These are phyloP conservation scores for Sphaceloma murrayae DNA, from an alignment of 2,329 filamentous ascomycete species.

Conservation along the genomic window DNA sequence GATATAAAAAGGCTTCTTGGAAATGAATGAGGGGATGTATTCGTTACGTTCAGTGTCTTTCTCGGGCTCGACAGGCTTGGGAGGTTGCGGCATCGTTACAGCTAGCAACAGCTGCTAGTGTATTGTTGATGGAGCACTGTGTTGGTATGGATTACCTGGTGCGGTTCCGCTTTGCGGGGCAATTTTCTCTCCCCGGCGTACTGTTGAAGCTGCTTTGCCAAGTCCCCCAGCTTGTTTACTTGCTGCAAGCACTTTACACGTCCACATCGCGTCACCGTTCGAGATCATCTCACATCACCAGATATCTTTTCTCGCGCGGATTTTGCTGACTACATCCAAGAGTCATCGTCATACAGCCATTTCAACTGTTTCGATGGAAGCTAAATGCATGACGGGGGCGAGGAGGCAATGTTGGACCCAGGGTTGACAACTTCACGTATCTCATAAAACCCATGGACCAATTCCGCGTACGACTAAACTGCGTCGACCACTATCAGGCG, in stretches of 20 bases:
- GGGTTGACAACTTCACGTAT: neutral
- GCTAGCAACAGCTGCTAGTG: neutral
- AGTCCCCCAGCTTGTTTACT: conserved; percentile 5
- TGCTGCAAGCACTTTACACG: conserved; percentile 13
- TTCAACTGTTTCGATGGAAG: neutral
- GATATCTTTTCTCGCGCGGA: neutral
- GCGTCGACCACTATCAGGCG: conserved; percentile 88
- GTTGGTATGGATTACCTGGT: neutral
- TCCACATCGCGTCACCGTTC: neutral
- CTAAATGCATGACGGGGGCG: neutral
- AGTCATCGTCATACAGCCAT: too few species aligned
- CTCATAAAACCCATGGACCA: conserved; percentile 18
- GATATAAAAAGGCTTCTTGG: conserved; percentile 94
- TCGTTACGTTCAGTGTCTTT: conserved; percentile 80
- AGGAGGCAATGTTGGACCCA: neutral
- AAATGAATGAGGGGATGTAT: conserved; percentile 97
- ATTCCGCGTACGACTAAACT: conserved; percentile 88
- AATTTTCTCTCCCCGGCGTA: neutral
- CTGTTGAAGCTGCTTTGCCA: neutral
- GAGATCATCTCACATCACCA: neutral
- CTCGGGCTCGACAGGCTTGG: conserved; percentile 64
- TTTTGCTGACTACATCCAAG: too few species aligned
- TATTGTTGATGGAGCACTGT: too few species aligned
- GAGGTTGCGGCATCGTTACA: conserved; percentile 35
- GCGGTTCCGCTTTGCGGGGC: conserved; percentile 7